Base-by-base conservation (phyloP, 2,329 filamentous ascomycete genomes). In the Blastomyces gilchristii region DNA sequence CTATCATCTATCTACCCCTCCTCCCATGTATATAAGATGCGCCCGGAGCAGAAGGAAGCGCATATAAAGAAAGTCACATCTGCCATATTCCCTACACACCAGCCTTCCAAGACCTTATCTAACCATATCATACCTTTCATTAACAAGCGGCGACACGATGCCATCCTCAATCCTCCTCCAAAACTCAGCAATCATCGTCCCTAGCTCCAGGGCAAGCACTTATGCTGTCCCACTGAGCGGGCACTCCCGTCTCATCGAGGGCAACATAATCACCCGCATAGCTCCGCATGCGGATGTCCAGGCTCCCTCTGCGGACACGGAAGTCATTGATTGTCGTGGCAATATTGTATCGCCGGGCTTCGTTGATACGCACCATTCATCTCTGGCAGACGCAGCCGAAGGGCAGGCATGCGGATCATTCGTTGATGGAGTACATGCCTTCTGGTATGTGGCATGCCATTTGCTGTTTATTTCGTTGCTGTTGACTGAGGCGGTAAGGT, bases 371-470 rank as follows among this genome's bases (percentile, higher is more conserved):
- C 70, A 73, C 53, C 65, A 76, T 22, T 56, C 79, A 81, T 67
- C 67, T 77, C 11, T 80, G 77, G 77, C 76, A 79, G 65, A 76
- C 74, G 0, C 70, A 74, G 53, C 65, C 76, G 54, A 77, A 76
- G 63, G 74, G 75, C 6, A 66, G 72, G 39, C 75, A 77, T 70
- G 71, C 71, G 0, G 68, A 78, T 62, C 64, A 80, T 7, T 67
- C 72, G 8, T 65, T 80, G 31, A 53, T 79, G 1, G 70, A 77
- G 18, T 80, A 80, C 64, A 70, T 78, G 68, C 65, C 71, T 5
- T 67, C 70, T 56, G 76, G 76, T 78, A 31, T 11, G 58, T 49
- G 28, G 16, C 31, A 28, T 18, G 2, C 6, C 12, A 43, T 18
- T n/a, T 37, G 37, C 9, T 57, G 16, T 34, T 39, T 43, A 34